Base-by-base conservation (phyloP, 2,329 filamentous ascomycete species). In the Endocalyx cinctus region DNA sequence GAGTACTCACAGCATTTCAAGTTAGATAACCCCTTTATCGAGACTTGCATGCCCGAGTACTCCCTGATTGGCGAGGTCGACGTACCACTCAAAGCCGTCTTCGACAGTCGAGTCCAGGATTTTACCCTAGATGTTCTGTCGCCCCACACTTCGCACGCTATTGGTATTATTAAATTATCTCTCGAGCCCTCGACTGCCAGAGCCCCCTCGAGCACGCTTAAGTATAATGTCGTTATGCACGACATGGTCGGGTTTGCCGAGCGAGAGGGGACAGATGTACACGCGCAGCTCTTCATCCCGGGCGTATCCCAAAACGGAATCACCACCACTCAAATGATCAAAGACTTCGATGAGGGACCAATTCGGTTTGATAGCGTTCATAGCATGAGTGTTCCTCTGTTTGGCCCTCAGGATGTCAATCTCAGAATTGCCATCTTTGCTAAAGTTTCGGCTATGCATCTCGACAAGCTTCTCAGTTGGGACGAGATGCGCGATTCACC, bases 141-240 rank as follows among this genome's bases (percentile, higher is more conserved):
- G 1, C 89, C 90, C 3, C 94, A 95, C 52, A 98, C 92, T 0
- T 85, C 83, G 17, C 88, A 88, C 49, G 86, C 87, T 7, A 79
- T 97, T 39, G 92, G 90, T 27, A 90, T 96, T 35, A 78, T 98
- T 45, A 86, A 88, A 51, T 67, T 98, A 23, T 90, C 90, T 0
- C 67, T 98, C 6, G 92, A 98, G 55, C 92, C 92, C 11, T 97
- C 90, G 1, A 90, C 87, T 29, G 89, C 90, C 3, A 82, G 94
- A 51, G 90, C 89, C 4, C 92, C 92, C 11, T 85, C 87, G 10
- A 92, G 86, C 38, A 96, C 87, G 3, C 67, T 97, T 37, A 98
- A 97, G 57, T 98, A 98, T 66, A 98, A 97, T 51, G 89, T 97
- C 5, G 89, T 97, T 19, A 95, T 98, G 87, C 89, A 94, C 53